Base-by-base conservation (phyloP, 2,329 filamentous ascomycete species). In the Aspergillus candidus region DNA sequence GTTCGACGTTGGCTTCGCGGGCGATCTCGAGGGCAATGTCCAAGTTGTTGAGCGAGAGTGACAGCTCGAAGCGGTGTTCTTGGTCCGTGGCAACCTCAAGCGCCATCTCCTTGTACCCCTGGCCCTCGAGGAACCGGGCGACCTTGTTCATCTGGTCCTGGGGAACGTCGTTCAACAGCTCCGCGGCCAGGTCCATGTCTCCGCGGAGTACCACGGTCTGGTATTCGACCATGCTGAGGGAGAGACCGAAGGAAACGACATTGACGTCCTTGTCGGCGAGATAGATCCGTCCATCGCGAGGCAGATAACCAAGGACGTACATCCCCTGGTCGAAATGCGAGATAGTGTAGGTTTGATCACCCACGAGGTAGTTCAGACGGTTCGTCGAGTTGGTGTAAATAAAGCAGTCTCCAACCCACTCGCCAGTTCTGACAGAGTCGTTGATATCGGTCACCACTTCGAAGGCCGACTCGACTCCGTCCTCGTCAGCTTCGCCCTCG, bases 351-450 rank as follows among this genome's bases (percentile, higher is more conserved):
- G 89, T 94, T 72, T 97, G 90, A 70, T 97, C 93, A 53, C 93
- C 93, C 11, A 98, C 91, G 15, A 98, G 81, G 72, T 97, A 97
- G 75, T 97, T 97, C 48, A 98, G 76, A 50, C 93, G 86, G 75
- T 97, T 96, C 8, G 90, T 94, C 66, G 79, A 86, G 76, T 94
- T 97, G 43, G 93, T 96, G 77, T 97, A 98, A 66, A 97, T 90
- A 76, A 98, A 95, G 73, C 91, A 95, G 72, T 98, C 93, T 50
- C 93, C 93, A 45, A 98, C 87, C 93, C 93, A 98, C 72, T 94
- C 87, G 56, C 91, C 93, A 14, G 91, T 96, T 53, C 88, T 86
- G 40, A 97, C 89, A 52, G 79, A 87, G 71, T 97, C 93, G 62
- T 85, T 91, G 61, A 96, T 89, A 64, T 97, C 93, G 17, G 90